Conservation (phyloP, 768 basidiomycete genomes). For the Sistotremastrum niveocremeum region DNA sequence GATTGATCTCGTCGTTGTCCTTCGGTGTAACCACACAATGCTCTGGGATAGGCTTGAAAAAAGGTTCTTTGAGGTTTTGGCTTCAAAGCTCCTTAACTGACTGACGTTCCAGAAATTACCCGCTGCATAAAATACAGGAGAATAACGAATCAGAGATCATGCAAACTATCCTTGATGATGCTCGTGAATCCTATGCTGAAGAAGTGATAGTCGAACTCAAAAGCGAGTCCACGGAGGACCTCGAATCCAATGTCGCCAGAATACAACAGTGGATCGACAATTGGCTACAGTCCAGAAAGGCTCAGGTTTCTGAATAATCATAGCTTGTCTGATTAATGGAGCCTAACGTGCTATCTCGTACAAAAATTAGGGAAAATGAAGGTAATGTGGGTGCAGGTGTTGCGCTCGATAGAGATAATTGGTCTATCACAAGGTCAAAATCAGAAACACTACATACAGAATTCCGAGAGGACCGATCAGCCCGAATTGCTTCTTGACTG, state of each 20-base stretch:
- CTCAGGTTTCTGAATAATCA: too few species aligned
- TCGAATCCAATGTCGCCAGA: constrained; percentile 77
- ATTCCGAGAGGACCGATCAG: too few species aligned
- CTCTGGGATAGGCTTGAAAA: constrained; percentile 88
- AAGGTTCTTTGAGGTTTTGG: constrained; percentile 35
- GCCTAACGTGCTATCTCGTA: not conserved
- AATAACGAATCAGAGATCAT: constrained; percentile 99
- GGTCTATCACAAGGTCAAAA: too few species aligned
- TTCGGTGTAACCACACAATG: constrained; percentile 75
- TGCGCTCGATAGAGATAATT: too few species aligned
- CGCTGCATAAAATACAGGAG: constrained; percentile 90
- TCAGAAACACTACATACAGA: too few species aligned
- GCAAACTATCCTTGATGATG: constrained; percentile 83
- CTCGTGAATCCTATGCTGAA: constrained; percentile 68
- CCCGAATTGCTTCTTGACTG: too few species aligned
- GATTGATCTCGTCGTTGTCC: constrained; percentile 88
- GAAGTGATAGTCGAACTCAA: constrained; percentile 78
- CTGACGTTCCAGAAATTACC: constrained; percentile 47
- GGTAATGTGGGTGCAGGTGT: too few species aligned
- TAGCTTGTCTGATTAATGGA: not conserved
- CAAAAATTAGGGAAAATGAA: too few species aligned
- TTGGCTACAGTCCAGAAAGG: constrained; percentile 32
- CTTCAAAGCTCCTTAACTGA: not conserved
- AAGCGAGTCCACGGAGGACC: constrained; percentile 63
- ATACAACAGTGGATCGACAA: constrained; percentile 77